A percentile compares a stretch with the other conserved stretches of the same genome.
These are phyloP conservation scores for Drechmeria coniospora DNA, from an alignment of 2,329 filamentous ascomycete species.

Conservation along the genomic window DNA sequence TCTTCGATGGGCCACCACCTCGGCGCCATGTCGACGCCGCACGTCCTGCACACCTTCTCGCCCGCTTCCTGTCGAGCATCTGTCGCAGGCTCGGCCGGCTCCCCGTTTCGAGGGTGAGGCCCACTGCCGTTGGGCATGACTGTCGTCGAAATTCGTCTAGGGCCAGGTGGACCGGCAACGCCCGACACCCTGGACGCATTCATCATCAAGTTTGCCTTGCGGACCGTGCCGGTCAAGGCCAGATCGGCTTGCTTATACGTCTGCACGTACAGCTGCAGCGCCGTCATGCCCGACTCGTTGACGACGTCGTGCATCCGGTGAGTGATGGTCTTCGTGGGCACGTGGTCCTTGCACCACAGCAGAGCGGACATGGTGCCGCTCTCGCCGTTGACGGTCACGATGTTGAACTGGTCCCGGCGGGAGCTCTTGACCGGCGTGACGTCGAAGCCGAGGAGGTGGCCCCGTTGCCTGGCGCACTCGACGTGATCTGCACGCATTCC, in stretches of 20 bases:
- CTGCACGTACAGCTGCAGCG: constrained; percentile 71
- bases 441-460: constrained; percentile 78
- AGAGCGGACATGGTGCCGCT: constrained; percentile 70
- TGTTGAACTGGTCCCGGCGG: constrained; percentile 63
- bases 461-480: constrained; percentile 73
- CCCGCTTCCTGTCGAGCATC: constrained; percentile 21
- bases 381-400: constrained; percentile 68
- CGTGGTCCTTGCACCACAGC: constrained; percentile 85
- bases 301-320: constrained; percentile 68
- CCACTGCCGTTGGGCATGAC: constrained; percentile 8
- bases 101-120: constrained; percentile 11
- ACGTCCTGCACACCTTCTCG: constrained; percentile 46
- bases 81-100: constrained; percentile 11
- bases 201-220: constrained; percentile 71
- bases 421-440: constrained; percentile 81
- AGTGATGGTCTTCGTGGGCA: constrained; percentile 52
- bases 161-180: constrained; percentile 20
- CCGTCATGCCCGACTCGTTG: constrained; percentile 56
- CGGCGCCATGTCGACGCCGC: constrained; percentile 55
- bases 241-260: constrained; percentile 93
- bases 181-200: constrained; percentile 41
- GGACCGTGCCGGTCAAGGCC: constrained; percentile 75
- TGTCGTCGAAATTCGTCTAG: constrained; percentile 38
- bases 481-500: constrained; percentile 40
- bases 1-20: constrained; percentile 53